Percentiles rank a stretch among this genome's conserved stretches.
Conservation (phyloP, 2,329 filamentous ascomycete genomes). For the Chalaropsis thielavioides region DNA sequence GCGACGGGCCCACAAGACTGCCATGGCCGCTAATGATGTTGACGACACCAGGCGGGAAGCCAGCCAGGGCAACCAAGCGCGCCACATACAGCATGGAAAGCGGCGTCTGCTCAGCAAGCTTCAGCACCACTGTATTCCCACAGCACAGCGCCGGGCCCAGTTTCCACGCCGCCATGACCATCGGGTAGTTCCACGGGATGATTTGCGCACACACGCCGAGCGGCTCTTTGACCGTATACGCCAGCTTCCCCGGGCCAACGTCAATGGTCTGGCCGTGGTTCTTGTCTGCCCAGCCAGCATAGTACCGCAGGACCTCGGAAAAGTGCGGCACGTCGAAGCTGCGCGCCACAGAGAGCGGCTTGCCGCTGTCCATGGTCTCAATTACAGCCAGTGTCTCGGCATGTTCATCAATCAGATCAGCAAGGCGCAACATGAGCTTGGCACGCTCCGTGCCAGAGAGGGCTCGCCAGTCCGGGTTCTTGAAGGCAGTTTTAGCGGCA, state of each 20-base stretch:
- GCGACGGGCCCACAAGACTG: conserved; percentile 45
- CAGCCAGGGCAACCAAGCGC: conserved; percentile 50
- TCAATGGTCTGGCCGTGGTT: conserved; percentile 65
- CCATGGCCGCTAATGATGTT: conserved; percentile 58
- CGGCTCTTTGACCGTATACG: conserved; percentile 63
- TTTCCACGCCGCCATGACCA: conserved; percentile 50
- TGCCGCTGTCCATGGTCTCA: conserved; percentile 72
- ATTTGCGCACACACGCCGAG: conserved; percentile 65
- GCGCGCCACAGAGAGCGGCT: conserved; percentile 54
- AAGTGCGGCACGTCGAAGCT: conserved; percentile 44
- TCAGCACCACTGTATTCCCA: conserved; percentile 44
- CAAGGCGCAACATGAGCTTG: conserved; percentile 53
- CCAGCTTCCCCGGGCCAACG: conserved; percentile 53
- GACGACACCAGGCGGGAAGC: conserved; percentile 58
- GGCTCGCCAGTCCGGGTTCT: conserved; percentile 50
- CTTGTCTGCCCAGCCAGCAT: conserved; percentile 69
- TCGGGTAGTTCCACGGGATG: conserved; percentile 70
- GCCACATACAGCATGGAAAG: conserved; percentile 47
- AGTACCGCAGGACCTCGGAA: conserved; percentile 48
- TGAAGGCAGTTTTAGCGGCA: conserved; percentile 55
- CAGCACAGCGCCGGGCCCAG: conserved; percentile 44
- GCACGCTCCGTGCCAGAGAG: conserved; percentile 55
- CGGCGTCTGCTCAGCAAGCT: conserved; percentile 47
- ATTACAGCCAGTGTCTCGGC: conserved; percentile 34
- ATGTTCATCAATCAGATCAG: conserved; percentile 53